Percentiles rank a stretch among this genome's conserved stretches.
Evolutionary conservation across 2,329 filamentous ascomycete species (phyloP).

Genomic region (Thelonectria rubi): DNA sequence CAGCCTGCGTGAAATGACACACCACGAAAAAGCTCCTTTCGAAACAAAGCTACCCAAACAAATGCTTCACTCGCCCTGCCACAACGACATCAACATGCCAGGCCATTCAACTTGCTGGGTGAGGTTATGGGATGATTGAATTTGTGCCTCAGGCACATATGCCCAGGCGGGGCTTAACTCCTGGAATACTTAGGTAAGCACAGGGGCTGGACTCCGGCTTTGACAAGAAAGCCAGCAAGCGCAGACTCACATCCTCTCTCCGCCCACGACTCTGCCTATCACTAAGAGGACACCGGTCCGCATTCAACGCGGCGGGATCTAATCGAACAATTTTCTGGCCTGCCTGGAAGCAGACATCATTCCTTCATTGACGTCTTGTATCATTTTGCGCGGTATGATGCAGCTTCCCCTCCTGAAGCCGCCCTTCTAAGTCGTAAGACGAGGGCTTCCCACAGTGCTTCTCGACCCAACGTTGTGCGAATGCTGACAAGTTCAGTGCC

Average conservation of each 20-base stretch:
- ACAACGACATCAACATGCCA: background rate
- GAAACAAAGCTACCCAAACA: background rate
- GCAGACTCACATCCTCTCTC: slow-evolving; percentile 34
- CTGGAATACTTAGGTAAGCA: slow-evolving; percentile 40
- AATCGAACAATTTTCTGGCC: slow-evolving; percentile 43
- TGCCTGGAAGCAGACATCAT: slow-evolving; percentile 53
- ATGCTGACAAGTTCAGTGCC: slow-evolving; percentile 36
- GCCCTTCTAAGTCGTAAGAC: slow-evolving; percentile 32
- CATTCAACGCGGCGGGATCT: slow-evolving; percentile 43
- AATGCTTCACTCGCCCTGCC: background rate
- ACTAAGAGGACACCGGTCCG: slow-evolving; percentile 43
- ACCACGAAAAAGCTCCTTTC: background rate
- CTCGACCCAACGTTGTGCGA: slow-evolving; percentile 17
- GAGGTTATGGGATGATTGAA: background rate
- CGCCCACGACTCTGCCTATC: slow-evolving; percentile 35
- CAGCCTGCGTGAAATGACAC: background rate
- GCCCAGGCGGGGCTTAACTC: slow-evolving; percentile 24
- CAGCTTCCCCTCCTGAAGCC: slow-evolving; percentile 19
- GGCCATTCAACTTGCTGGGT: background rate
- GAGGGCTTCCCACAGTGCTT: slow-evolving; percentile 20
- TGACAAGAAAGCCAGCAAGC: slow-evolving; percentile 31
- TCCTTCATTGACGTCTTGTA: slow-evolving; percentile 44
- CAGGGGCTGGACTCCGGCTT: slow-evolving; percentile 39
- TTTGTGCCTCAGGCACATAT: slow-evolving; percentile 37
- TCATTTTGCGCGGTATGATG: slow-evolving; percentile 43